A percentile compares a stretch with the other conserved stretches of the same genome.
Evolutionary conservation across 2,329 filamentous ascomycete species (phyloP).

Genomic region (Apiospora malaysiana): DNA sequence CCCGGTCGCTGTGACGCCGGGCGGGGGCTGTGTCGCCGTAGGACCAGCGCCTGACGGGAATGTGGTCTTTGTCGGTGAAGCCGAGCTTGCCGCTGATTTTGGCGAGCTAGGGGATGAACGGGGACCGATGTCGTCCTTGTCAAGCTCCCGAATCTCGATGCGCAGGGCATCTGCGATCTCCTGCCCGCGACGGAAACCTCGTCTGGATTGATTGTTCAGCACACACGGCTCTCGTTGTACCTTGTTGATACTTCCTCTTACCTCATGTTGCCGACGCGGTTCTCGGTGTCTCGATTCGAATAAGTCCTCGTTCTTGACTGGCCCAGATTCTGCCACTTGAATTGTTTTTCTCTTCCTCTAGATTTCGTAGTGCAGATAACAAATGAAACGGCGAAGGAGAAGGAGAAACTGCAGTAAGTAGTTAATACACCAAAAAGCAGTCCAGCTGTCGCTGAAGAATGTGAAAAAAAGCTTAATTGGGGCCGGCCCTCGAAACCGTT

Average conservation of each 20-base stretch:
- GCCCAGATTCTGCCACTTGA: background rate
- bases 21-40: background rate
- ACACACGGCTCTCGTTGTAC: background rate
- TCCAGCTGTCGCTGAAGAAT: conserved; percentile 18
- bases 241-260: background rate
- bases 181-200: conserved; percentile 25
- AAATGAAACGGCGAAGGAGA: background rate
- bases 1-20: background rate
- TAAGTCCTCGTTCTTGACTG: background rate
- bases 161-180: conserved; percentile 21
- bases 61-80: background rate
- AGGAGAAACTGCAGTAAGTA: background rate
- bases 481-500: conserved; percentile 1
- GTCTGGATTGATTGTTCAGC: conserved; percentile 5
- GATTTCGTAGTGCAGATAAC: background rate
- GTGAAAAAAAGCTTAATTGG: background rate
- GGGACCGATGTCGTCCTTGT: background rate
- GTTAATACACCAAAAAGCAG: conserved; percentile 14
- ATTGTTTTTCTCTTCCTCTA: no score
- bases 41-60: background rate
- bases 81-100: background rate
- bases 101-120: conserved; percentile 19
- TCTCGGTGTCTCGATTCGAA: background rate
- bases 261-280: background rate
- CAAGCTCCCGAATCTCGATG: conserved; percentile 21